Conservation (phyloP, 371 early-diverging fungal species). For the Apophysomyces sp. region DNA sequence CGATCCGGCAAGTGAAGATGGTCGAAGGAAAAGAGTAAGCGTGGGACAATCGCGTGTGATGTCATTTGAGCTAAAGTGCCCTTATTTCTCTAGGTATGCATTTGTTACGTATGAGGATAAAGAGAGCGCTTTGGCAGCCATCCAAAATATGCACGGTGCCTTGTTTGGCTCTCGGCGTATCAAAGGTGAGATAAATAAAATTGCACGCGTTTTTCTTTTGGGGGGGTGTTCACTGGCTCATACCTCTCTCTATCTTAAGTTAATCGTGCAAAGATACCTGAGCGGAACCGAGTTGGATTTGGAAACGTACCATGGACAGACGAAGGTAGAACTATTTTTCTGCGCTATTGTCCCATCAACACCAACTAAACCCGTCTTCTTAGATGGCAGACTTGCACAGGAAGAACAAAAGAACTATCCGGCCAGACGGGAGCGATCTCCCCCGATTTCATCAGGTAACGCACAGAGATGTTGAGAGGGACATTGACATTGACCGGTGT, state of each 20-base stretch:
- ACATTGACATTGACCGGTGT: not conserved
- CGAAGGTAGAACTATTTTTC: conserved; percentile 28
- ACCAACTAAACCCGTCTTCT: no score
- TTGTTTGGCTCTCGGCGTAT: conserved; percentile 46
- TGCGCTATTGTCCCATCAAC: not conserved
- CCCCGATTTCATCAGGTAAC: conserved; percentile 12
- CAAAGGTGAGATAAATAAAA: conserved; percentile 30
- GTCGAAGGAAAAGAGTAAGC: conserved; percentile 60
- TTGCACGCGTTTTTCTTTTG: not conserved
- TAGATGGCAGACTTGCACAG: conserved; percentile 40
- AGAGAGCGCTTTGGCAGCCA: conserved; percentile 44
- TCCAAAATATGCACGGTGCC: conserved; percentile 52
- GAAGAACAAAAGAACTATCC: conserved; percentile 21
- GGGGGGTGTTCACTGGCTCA: no score
- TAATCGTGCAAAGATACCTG: conserved; percentile 63
- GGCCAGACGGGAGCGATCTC: conserved; percentile 12
- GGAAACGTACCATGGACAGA: conserved; percentile 64
- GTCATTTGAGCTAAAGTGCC: no score
- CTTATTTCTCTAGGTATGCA: conserved; percentile 57
- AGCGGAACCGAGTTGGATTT: conserved; percentile 59
- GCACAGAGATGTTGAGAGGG: not conserved
- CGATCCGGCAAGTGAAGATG: conserved; percentile 49
- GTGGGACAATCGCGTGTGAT: no score
- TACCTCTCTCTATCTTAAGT: conserved; percentile 20
- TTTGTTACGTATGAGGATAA: conserved; percentile 54